Evolutionary conservation across 1,284 basidiomycete species (phyloP), one percentile per base, ranked within the genome.

Genomic region (Ustilago loliicola): DNA sequence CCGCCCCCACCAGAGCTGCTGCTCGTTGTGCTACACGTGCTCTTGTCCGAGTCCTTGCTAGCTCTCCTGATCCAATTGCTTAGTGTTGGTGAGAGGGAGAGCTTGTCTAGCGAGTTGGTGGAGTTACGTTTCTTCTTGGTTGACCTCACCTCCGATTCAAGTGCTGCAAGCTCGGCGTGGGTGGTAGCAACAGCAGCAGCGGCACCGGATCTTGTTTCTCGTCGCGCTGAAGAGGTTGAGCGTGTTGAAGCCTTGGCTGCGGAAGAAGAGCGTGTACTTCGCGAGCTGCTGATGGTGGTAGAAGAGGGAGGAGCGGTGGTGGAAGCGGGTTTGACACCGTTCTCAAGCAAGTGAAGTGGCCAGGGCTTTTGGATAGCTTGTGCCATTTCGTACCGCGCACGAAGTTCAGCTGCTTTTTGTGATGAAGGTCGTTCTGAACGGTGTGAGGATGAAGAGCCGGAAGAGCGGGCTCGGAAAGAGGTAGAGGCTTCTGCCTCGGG

Each of bases 361-460:
- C 74, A 77, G 2, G 74, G 74, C 56, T 77, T 77, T 32, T 77
- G 74, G 10, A 77, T 72, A 25, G 74, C 74, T 53, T 77, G 74
- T 10, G 74, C 74, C 74, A 77, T 77, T 45, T 77, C 74, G 55
- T 72, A 77, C 21, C 74, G 45, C 3, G 74, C 74, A 1, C 69
- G 61, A 9, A 77, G 45, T 54, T 77, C 74, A 19, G 66, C 53
- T 9, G 69, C 61, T 29, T 58, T 60, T 11, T 61, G 59, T 17
- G 71, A 68, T 0, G 66, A 68, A 6, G 56, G 40, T 4, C 51
- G 56, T 27, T 29, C 53, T n/a, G 62, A 61, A 25, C 9, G 63
- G 42, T 42, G 52, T 8, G 53, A 61, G 2, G 53, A 56, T 11
- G 68, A 64, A 2, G 69, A 64, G 1, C 63, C 56, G 45, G 32